A percentile compares a stretch with the other conserved stretches of the same genome.
These are phyloP conservation scores for Lupinus albus DNA, from an alignment of 306 rosid genomes.

Conservation along the genomic window DNA sequence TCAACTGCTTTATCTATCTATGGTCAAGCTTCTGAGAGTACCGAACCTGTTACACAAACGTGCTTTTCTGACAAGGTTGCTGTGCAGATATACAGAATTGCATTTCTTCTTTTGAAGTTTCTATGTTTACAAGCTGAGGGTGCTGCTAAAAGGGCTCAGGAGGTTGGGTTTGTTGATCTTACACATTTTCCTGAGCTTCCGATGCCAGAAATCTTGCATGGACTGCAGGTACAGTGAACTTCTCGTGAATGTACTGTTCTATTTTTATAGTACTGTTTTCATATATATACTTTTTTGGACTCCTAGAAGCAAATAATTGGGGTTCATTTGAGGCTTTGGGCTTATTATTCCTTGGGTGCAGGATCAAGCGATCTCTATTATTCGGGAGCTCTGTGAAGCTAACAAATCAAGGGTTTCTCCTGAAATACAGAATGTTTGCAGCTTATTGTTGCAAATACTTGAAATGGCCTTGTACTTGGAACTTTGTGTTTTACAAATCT, in stretches of 20 bases:
- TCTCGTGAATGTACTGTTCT: constrained; percentile 26
- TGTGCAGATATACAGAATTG: constrained; percentile 66
- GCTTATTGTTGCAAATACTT: constrained; percentile 69
- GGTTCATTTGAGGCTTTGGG: constrained; percentile 15
- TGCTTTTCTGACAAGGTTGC: constrained; percentile 78
- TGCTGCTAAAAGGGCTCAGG: constrained; percentile 91
- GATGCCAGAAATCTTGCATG: constrained; percentile 94
- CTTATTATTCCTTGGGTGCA: constrained; percentile 43
- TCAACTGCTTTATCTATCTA: constrained; percentile 51
- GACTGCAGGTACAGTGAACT: constrained; percentile 64
- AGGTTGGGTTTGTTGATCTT: constrained; percentile 87
- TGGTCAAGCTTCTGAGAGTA: constrained; percentile 55
- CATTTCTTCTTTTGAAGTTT: constrained; percentile 79
- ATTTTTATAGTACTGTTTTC: background rate
- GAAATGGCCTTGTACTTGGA: constrained; percentile 95
- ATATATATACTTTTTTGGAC: no score
- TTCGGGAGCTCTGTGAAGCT: constrained; percentile 65
- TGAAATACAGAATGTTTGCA: constrained; percentile 58
- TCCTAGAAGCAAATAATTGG: background rate
- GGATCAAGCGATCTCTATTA: constrained; percentile 82
- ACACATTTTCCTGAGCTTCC: constrained; percentile 97
- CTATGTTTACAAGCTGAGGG: constrained; percentile 91
- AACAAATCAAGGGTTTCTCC: constrained; percentile 51
- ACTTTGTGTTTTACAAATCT: constrained; percentile 81
- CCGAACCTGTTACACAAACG: constrained; percentile 52